Evolutionary conservation across 169 alveolate genomes (phyloP).

Genomic region (Cryptosporidium baileyi): DNA sequence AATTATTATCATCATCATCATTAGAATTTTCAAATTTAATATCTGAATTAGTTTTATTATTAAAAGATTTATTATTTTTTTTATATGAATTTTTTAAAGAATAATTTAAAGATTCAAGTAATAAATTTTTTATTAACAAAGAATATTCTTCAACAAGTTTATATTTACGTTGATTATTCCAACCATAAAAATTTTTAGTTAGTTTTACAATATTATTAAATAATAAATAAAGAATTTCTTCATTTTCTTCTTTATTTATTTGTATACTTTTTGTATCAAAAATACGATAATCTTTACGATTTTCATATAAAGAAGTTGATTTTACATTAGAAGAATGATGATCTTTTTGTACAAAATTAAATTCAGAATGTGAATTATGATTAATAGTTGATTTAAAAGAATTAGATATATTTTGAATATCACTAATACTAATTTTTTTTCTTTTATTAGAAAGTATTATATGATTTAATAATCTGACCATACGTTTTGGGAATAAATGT

Average conservation of each 20-base stretch:
- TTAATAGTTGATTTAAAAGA: neutral
- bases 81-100: conserved; percentile 3
- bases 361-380: neutral
- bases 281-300: neutral
- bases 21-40: neutral
- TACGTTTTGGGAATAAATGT: conserved; percentile 28
- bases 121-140: neutral
- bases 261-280: neutral
- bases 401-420: too few relatives aligned
- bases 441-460: conserved; percentile 34
- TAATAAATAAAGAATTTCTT: conserved; percentile 28
- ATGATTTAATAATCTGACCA: conserved; percentile 8
- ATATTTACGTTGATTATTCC: conserved; percentile 7
- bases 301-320: neutral
- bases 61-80: neutral
- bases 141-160: conserved; percentile 27
- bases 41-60: neutral
- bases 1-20: neutral
- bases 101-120: conserved; percentile 18
- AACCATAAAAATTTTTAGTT: conserved; percentile 35
- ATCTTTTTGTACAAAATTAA: neutral
- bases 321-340: neutral
- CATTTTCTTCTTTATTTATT: conserved; percentile 46
- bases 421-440: too few relatives aligned
- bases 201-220: conserved; percentile 43